phyloP scores from a whole-genome alignment of 257 asterid species.

The Nemophila menziesii region DNA sequence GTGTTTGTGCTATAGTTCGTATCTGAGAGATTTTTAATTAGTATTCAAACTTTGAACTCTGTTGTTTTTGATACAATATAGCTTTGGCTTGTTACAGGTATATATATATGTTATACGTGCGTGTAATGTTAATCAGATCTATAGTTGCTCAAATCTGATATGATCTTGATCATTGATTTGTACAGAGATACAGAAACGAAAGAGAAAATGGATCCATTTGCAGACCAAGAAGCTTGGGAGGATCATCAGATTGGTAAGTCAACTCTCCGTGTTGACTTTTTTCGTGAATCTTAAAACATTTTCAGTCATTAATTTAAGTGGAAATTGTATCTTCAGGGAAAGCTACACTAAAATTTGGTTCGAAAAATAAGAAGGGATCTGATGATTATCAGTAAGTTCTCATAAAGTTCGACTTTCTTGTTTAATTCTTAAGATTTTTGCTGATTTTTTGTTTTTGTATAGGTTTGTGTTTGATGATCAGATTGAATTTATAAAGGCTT shows the following conservation, averaged over 20 bases:
- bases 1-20: no score
- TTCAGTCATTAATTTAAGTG: constrained; percentile 18
- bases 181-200: constrained; percentile 63
- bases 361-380: constrained; percentile 47
- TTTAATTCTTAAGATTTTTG: not conserved
- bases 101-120: not conserved
- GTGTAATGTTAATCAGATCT: not conserved
- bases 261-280: constrained; percentile 6
- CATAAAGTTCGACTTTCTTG: not conserved
- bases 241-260: constrained; percentile 79
- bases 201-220: constrained; percentile 95
- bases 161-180: constrained; percentile 9
- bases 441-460: no score
- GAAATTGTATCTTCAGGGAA: constrained; percentile 43
- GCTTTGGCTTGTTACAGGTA: no score
- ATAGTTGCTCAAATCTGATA: not conserved
- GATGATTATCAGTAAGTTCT: constrained; percentile 78
- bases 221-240: constrained; percentile 99
- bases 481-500: constrained; percentile 78
- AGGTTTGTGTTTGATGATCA: constrained; percentile 94
- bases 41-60: no score
- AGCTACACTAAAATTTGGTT: constrained; percentile 75
- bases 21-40: no score
- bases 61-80: no score
- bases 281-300: constrained; percentile 3